Percentiles rank a stretch among this genome's conserved stretches.
Conservation (phyloP, 108 stramenopile genomes). For the Conticribra guillardii region DNA sequence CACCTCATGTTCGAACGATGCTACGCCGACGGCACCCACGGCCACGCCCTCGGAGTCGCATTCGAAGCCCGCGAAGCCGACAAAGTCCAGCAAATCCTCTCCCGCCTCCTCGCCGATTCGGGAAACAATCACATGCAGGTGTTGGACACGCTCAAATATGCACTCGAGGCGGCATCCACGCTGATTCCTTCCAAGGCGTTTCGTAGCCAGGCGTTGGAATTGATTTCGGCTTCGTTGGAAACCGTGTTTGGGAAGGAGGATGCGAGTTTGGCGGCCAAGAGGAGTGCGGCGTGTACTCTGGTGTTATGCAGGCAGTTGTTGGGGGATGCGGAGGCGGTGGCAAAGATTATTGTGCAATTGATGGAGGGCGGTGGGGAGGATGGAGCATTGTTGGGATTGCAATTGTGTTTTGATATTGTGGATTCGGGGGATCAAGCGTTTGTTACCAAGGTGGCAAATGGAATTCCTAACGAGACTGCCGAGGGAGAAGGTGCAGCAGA, state of each 20-base stretch:
- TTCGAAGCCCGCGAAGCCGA: conserved; percentile 82
- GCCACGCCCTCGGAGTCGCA: conserved; percentile 97
- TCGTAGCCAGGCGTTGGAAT: conserved; percentile 71
- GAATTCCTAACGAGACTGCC: conserved; percentile 24
- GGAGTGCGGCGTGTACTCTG: conserved; percentile 65
- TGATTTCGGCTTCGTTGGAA: conserved; percentile 63
- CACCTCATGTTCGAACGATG: conserved; percentile 93
- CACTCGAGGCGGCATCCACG: conserved; percentile 54
- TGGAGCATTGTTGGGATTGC: conserved; percentile 91
- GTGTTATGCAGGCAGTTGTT: conserved; percentile 81
- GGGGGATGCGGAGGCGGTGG: conserved; percentile 64
- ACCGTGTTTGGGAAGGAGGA: background rate
- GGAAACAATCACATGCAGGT: background rate
- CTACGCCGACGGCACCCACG: conserved; percentile 79
- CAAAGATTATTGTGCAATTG: conserved; percentile 68
- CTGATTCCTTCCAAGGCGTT: conserved; percentile 78
- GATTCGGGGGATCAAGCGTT: conserved; percentile 96
- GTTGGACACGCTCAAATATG: conserved; percentile 56
- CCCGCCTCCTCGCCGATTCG: background rate
- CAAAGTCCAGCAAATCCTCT: conserved; percentile 59
- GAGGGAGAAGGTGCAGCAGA: conserved; percentile 3
- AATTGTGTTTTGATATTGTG: conserved; percentile 94
- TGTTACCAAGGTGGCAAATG: conserved; percentile 67
- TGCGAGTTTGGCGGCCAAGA: background rate
- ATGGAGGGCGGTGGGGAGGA: conserved; percentile 50